Conservation (phyloP, 805 yeast genomes). For the Metschnikowia kunwiensis region DNA sequence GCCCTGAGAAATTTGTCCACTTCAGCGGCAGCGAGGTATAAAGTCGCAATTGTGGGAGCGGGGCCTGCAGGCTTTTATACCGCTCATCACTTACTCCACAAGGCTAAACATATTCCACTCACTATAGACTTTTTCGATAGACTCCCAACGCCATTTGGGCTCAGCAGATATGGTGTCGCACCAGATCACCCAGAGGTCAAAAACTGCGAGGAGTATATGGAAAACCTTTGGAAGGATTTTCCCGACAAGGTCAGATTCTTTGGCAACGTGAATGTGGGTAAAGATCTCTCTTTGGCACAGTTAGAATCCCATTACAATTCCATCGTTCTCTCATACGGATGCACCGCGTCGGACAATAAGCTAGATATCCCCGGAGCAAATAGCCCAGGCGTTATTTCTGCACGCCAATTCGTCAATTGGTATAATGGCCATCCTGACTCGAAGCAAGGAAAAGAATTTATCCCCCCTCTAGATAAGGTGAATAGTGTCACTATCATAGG, state of each 20-base stretch:
- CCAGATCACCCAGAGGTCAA: slow-evolving; percentile 99
- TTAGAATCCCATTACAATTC: slow-evolving; percentile 62
- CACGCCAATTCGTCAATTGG: slow-evolving; percentile 92
- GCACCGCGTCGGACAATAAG: slow-evolving; percentile 54
- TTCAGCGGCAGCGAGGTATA: slow-evolving; percentile 16
- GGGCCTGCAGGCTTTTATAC: slow-evolving; percentile 69
- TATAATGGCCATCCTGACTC: slow-evolving; percentile 84
- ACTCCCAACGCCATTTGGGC: slow-evolving; percentile 86
- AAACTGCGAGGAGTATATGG: slow-evolving; percentile 72
- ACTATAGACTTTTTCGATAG: slow-evolving; percentile 76
- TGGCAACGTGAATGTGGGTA: slow-evolving; percentile 73
- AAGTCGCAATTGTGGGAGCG: slow-evolving; percentile 81
- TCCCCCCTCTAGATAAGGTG: slow-evolving; percentile 58
- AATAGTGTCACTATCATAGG: slow-evolving; percentile 81
- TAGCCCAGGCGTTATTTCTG: slow-evolving; percentile 67
- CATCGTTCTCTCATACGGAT: slow-evolving; percentile 80
- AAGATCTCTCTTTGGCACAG: slow-evolving; percentile 49
- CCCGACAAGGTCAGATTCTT: slow-evolving; percentile 42
- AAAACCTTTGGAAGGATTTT: slow-evolving; percentile 38
- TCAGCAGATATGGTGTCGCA: slow-evolving; percentile 94
- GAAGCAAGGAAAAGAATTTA: slow-evolving; percentile 20
- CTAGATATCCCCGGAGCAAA: slow-evolving; percentile 59
- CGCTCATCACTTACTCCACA: slow-evolving; percentile 40
- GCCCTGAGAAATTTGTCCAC: slow-evolving; percentile 7
- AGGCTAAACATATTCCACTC: slow-evolving; percentile 27